phyloP scores from a whole-genome alignment of 1,284 basidiomycete species.

The Cutaneotrichosporon spelunceum region DNA sequence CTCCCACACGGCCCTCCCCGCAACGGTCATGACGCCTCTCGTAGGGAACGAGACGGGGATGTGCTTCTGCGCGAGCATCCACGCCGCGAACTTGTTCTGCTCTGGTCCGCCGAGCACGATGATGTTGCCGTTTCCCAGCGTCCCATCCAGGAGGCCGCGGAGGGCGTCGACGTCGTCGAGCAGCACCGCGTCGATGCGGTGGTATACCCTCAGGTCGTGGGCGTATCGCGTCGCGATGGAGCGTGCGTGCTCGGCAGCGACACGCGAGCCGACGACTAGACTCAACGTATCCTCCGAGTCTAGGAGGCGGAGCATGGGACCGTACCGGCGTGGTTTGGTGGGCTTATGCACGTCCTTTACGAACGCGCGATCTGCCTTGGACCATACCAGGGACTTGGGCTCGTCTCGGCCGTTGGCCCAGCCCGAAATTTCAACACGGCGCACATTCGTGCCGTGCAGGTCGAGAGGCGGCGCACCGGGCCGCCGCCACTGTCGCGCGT shows the following conservation, averaged over 20 bases:
- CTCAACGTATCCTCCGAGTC: slow-evolving; percentile 57
- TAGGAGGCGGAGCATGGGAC: slow-evolving; percentile 64
- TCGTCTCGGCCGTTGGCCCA: slow-evolving; percentile 3
- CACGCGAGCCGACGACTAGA: slow-evolving; percentile 56
- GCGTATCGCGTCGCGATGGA: slow-evolving; percentile 63
- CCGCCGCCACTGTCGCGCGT: slow-evolving; percentile 36
- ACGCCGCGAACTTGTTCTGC: slow-evolving; percentile 38
- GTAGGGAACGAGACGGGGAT: slow-evolving; percentile 44
- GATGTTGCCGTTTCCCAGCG: slow-evolving; percentile 57
- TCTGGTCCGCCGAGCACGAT: slow-evolving; percentile 53
- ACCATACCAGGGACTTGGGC: neutral
- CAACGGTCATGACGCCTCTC: slow-evolving; percentile 30
- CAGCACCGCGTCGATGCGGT: slow-evolving; percentile 65
- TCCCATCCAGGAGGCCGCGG: slow-evolving; percentile 22
- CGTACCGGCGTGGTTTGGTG: slow-evolving; percentile 51
- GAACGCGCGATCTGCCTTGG: neutral
- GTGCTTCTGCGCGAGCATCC: slow-evolving; percentile 31
- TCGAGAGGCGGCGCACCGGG: slow-evolving; percentile 15
- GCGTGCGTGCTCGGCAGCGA: slow-evolving; percentile 26
- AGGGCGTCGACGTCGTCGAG: slow-evolving; percentile 55
- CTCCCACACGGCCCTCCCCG: slow-evolving; percentile 37
- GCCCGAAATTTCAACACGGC: slow-evolving; percentile 29
- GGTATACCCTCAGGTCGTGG: slow-evolving; percentile 65
- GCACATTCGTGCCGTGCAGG: slow-evolving; percentile 37
- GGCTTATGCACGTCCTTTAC: neutral